Base-by-base conservation (phyloP, 441 rosid genomes). In the Mallotus repandus region DNA sequence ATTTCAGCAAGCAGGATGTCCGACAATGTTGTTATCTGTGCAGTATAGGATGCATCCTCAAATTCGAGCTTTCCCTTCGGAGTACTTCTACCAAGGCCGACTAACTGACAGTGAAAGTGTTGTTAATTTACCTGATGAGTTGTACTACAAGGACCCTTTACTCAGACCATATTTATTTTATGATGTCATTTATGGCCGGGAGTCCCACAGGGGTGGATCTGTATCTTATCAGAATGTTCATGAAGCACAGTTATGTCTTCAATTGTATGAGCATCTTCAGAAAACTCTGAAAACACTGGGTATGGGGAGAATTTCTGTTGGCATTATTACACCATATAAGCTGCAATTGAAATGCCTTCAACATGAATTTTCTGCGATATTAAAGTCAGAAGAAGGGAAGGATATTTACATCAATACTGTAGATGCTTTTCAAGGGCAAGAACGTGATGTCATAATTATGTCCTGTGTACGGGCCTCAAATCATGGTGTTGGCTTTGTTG, bases 341-440 rank as follows among this genome's bases (percentile, higher is more conserved):
- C 87, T 96, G 89, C 99, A 96, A 80, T 75, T 96, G 74, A 96
- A 96, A 84, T 92, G 98, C 86, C 91, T 96, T 77, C 96, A 91
- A 70, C 91, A 80, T 3, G 99, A 96, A 80, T 96, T 96, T 75
- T 89, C 91, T 43, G 83, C 87, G 71, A 86, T 91, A 76, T 80
- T 96, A 81, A 87, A 84, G 72, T 88, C 93, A 50, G 99, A 96
- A 74, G 99, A 93, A 72, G 88, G 97, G 84, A 93, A 92, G 77
- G 98, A 92, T 81, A 74, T 96, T 15, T 96, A 96, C 79, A 96
- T 96, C 53, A 96, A 96, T 75, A 96, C 99, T 12, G 98, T 96
- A 19, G 99, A 96, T 78, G 99, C 99, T 69, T 96, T 96, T 89
- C 99, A 96, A 83, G 99, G 99, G 53, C 99, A 96, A 85, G 99